Base-by-base conservation (phyloP, 306 rosid genomes). In the Sicyos edulis region DNA sequence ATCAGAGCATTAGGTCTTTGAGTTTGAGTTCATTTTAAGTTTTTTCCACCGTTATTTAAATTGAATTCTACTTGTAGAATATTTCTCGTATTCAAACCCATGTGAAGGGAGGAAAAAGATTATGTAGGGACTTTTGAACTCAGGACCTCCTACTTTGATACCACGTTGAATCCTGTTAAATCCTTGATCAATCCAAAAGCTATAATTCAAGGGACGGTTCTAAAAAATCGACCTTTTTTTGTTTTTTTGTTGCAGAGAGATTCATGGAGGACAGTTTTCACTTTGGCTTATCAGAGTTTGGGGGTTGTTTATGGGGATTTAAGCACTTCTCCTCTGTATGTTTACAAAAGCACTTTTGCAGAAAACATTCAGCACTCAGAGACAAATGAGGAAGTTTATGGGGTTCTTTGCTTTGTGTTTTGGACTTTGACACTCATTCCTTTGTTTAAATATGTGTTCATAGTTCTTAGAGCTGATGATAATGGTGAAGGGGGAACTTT, bases 401-500 rank as follows among this genome's bases (percentile, higher is more conserved):
- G 98, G 7, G 98, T 90, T 9, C 78, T 92, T 52, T 91, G 96
- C 40, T 93, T 93, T 76, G 96, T 93, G 55, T 93, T 93, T 74
- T 93, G 99, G 99, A 93, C 99, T 7, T 82, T 93, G 6, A 93
- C 99, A 4, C 78, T 93, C 59, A 86, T 90, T 20, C 98, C 98
- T 1, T 75, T 93, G 1, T 59, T 93, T 47, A 93, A 93, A 74
- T 93, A 93, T 79, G 98, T 93, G 78, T 93, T 93, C 83, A 88
- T 93, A 67, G 97, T 93, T 76, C 91, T 93, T 50, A 77, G 90
- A 81, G 98, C 96, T 58, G 89, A 93, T 78, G 98, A 93, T 71
- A 90, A 90, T 85, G 98, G 98, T 0, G 98, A 93, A 85, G 98
- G 98, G 63, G 98, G 98, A 34, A 93, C 98, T 73, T 93, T 93